Evolutionary conservation across 1,284 basidiomycete genomes (phyloP).

Genomic region (Phylloporus sp.): DNA sequence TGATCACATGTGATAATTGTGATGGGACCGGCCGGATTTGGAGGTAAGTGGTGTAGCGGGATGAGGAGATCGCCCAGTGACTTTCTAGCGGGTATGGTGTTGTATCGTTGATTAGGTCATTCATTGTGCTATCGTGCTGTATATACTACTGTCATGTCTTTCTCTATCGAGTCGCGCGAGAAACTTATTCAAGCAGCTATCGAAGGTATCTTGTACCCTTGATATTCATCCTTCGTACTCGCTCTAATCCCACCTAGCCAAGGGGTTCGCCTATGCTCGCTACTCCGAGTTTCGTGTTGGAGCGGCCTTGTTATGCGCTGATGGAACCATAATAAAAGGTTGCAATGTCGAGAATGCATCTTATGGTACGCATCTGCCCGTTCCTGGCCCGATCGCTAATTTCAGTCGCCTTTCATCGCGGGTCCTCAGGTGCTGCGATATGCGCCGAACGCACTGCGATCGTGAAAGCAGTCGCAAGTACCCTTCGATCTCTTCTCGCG

Average conservation of each 20-base stretch:
- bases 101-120: not conserved
- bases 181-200: slow-evolving; percentile 25
- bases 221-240: not conserved
- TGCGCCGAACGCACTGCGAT: slow-evolving; percentile 91
- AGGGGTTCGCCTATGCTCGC: slow-evolving; percentile 63
- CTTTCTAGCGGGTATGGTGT: not conserved
- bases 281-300: slow-evolving; percentile 93
- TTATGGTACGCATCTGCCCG: slow-evolving; percentile 58
- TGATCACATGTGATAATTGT: slow-evolving; percentile 53
- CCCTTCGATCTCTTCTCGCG: not conserved
- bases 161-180: slow-evolving; percentile 7
- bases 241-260: slow-evolving; percentile 42
- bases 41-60: slow-evolving; percentile 9
- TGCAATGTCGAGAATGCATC: slow-evolving; percentile 93
- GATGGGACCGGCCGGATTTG: slow-evolving; percentile 64
- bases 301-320: slow-evolving; percentile 73
- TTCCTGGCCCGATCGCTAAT: not conserved
- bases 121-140: slow-evolving; percentile 9
- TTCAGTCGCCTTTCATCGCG: not conserved
- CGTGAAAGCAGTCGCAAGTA: slow-evolving; percentile 81
- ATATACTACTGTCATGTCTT: not conserved
- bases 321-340: slow-evolving; percentile 79
- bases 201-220: slow-evolving; percentile 15
- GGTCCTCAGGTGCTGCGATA: slow-evolving; percentile 66
- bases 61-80: not conserved